Evolutionary conservation across 352 stramenopile genomes (phyloP).

Genomic region (Blastocystis sp.): DNA sequence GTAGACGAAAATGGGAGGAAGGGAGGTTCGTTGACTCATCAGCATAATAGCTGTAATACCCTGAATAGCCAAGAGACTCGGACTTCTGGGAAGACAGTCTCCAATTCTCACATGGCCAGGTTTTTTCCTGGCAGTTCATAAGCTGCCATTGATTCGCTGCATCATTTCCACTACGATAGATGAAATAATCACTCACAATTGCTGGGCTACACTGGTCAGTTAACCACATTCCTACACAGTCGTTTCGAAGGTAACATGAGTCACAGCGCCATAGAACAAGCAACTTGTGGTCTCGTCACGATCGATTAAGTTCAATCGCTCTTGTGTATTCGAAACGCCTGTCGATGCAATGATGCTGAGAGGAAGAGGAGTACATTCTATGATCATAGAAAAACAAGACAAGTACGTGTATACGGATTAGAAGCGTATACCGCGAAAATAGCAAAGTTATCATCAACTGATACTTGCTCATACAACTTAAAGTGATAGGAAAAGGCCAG

Average conservation of each 20-base stretch:
- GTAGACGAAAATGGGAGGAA: background rate
- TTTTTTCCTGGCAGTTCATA: background rate
- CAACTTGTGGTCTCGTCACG: background rate
- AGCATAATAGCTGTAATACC: background rate
- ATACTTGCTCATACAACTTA: background rate
- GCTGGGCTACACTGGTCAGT: background rate
- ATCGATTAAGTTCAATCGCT: background rate
- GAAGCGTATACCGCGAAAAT: constrained; percentile 14
- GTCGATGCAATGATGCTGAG: background rate
- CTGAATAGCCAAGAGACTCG: background rate
- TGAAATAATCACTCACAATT: background rate
- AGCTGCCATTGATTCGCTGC: background rate
- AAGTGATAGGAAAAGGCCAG: background rate
- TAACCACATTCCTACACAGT: background rate
- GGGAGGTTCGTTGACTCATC: background rate
- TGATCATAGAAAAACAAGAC: background rate
- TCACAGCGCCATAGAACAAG: background rate
- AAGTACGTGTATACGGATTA: background rate
- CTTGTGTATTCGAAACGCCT: background rate
- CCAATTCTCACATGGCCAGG: background rate
- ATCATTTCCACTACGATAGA: background rate
- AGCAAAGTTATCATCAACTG: background rate
- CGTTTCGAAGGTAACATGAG: background rate
- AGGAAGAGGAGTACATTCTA: background rate
- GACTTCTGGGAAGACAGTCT: background rate